Evolutionary conservation across 2,329 filamentous ascomycete genomes (phyloP), one percentile per base, ranked within the genome.

Genomic region (Microcyclosporella mali): DNA sequence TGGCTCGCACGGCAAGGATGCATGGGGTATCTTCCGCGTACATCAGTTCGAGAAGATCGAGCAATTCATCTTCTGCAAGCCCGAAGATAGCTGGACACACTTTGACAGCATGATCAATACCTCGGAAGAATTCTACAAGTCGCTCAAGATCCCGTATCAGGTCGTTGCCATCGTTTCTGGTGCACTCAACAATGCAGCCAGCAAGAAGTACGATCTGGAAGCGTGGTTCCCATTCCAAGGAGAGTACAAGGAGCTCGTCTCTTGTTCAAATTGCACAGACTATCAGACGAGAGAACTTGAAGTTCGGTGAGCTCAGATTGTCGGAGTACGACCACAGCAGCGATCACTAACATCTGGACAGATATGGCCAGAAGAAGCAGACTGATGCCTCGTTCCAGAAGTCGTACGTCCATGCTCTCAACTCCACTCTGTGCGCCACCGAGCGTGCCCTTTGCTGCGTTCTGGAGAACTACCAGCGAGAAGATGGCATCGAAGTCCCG

Each of bases 231-330:
- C 88, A 12, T 94, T 85, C 74, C 89, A 97, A 67, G 85, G 85
- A 58, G 92, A 97, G 69, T 98, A 97, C 77, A 97, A 97, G 52
- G 92, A 97, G 71, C 79, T 98, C 19, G 92, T 97, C 38, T 94
- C 87, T 15, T 95, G 89, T 77, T 94, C 88, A 49, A 98, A 98
- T 71, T 98, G 92, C 73, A 94, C 88, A 33, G 90, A 97, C 65
- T 97, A 97, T 73, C 92, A 98, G 73, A 88, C 88, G 17, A 79
- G 92, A 43, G 89, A 88, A 56, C 77, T 98, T 10, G 90, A 97
- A 67, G 94, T 98, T 57, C 80, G 92, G 46, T 57, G 41, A 35
- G 52, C 27, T 37, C 14, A 3, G 12, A 9, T 10, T 16, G 18
- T 12, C 10, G 31, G 37, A 12, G 39, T 33, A 11, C 18, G 14